These are phyloP conservation scores for Filosporella fistucella DNA, from an alignment of 495 filamentous ascomycete species.

Conservation along the genomic window DNA sequence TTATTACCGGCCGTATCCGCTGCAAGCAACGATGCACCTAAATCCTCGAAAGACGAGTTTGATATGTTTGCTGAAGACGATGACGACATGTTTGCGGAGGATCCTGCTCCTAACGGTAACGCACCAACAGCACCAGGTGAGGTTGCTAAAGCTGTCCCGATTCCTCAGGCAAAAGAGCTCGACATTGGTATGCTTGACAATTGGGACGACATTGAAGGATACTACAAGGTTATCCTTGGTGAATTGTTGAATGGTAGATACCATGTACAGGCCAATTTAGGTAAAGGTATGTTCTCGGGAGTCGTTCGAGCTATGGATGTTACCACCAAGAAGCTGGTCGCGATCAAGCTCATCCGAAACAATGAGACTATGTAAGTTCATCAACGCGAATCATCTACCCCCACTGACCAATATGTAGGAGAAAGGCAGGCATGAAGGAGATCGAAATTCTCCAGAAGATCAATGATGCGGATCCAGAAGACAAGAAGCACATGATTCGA, in stretches of 20 bases:
- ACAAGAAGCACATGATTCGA: conserved; percentile 89
- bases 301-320: conserved; percentile 89
- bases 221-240: conserved; percentile 87
- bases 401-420: conserved; percentile 33
- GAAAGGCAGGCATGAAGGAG: conserved; percentile 91
- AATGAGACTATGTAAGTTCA: conserved; percentile 75
- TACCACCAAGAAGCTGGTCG: conserved; percentile 64
- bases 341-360: conserved; percentile 91
- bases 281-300: conserved; percentile 92
- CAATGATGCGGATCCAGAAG: conserved; percentile 74
- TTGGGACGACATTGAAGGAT: conserved; percentile 90
- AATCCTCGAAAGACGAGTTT: conserved; percentile 52
- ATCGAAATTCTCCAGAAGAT: conserved; percentile 86
- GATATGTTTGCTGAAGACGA: conserved; percentile 97
- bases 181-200: conserved; percentile 86
- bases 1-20: conserved; percentile 34
- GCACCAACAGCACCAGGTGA: conserved; percentile 33
- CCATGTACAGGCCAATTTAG: conserved; percentile 80
- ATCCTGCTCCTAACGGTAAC: conserved; percentile 21
- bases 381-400: background rate
- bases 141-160: conserved; percentile 31
- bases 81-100: conserved; percentile 79
- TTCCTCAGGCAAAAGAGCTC: conserved; percentile 58
- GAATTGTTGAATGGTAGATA: conserved; percentile 87
- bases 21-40: conserved; percentile 7